A percentile compares a stretch with the other conserved stretches of the same genome.
phyloP scores from a whole-genome alignment of 2,329 filamentous ascomycete genomes.

The Biscogniauxia marginata region DNA sequence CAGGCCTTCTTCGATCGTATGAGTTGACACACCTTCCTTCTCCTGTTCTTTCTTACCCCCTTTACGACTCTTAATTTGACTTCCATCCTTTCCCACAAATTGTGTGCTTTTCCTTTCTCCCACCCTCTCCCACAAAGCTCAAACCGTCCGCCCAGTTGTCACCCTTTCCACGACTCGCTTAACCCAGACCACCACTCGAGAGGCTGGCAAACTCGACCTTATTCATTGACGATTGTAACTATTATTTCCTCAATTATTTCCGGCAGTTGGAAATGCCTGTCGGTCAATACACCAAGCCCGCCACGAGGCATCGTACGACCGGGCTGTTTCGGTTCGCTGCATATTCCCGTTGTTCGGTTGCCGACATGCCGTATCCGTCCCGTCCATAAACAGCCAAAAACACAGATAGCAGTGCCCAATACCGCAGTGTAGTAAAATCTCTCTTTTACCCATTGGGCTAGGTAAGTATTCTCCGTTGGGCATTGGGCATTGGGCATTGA shows the following conservation, averaged over 20 bases:
- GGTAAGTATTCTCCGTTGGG: background rate
- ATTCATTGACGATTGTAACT: too few species aligned
- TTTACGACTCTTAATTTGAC: slow-evolving; percentile 19
- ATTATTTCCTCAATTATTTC: background rate
- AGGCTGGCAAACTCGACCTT: too few species aligned
- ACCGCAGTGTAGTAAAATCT: background rate
- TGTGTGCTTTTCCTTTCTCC: slow-evolving; percentile 1
- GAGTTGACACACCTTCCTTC: slow-evolving; percentile 2
- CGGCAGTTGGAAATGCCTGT: background rate
- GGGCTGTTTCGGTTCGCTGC: background rate
- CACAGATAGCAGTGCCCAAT: background rate
- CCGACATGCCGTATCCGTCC: background rate
- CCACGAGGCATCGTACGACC: background rate
- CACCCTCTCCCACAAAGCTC: background rate
- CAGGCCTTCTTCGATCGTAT: background rate
- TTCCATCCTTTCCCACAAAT: slow-evolving; percentile 4
- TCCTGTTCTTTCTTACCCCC: background rate
- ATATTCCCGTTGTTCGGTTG: background rate
- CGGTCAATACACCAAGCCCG: background rate
- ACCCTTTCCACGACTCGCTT: background rate
- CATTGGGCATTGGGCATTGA: background rate
- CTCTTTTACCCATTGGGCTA: background rate
- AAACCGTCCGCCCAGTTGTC: background rate
- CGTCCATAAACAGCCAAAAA: background rate
- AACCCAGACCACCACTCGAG: background rate